Percentiles rank a stretch among this genome's conserved stretches.
These are phyloP conservation scores for Pichia californica DNA, from an alignment of 805 yeast genomes.

Conservation along the genomic window DNA sequence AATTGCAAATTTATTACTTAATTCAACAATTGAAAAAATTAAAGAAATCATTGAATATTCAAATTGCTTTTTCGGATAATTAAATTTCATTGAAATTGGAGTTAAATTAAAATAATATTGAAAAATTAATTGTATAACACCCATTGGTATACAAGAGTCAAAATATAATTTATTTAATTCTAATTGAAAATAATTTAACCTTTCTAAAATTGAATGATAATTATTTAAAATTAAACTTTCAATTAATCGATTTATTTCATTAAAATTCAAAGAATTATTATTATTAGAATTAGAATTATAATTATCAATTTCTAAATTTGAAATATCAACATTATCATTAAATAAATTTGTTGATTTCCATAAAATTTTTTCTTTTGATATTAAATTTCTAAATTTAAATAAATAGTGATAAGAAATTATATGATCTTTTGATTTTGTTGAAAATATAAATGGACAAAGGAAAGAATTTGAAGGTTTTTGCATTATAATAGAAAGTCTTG, in stretches of 20 bases:
- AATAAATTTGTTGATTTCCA: too few relatives aligned
- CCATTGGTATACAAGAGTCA: constrained; percentile 10
- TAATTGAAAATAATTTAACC: constrained; percentile 12
- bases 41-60: constrained; percentile 12
- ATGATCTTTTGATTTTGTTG: too few relatives aligned
- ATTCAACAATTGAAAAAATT: constrained; percentile 9
- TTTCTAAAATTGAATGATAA: constrained; percentile 12
- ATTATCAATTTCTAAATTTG: too few relatives aligned
- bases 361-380: too few relatives aligned
- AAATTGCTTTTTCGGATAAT: constrained; percentile 7
- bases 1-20: constrained; percentile 8
- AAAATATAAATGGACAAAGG: too few relatives aligned
- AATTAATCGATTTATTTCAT: not conserved
- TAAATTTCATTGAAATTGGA: constrained; percentile 5
- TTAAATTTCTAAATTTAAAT: too few relatives aligned
- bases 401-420: too few relatives aligned
- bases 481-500: too few relatives aligned
- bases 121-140: constrained; percentile 5
- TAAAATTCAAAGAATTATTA: too few relatives aligned
- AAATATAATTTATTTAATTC: constrained; percentile 9
- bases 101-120: constrained; percentile 5
- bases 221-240: constrained; percentile 5
- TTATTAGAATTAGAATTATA: too few relatives aligned
- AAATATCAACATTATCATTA: too few relatives aligned
- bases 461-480: too few relatives aligned